A percentile compares a stretch with the other conserved stretches of the same genome.
Evolutionary conservation across 1,284 basidiomycete genomes (phyloP).

Genomic region (Trametes polyzona): DNA sequence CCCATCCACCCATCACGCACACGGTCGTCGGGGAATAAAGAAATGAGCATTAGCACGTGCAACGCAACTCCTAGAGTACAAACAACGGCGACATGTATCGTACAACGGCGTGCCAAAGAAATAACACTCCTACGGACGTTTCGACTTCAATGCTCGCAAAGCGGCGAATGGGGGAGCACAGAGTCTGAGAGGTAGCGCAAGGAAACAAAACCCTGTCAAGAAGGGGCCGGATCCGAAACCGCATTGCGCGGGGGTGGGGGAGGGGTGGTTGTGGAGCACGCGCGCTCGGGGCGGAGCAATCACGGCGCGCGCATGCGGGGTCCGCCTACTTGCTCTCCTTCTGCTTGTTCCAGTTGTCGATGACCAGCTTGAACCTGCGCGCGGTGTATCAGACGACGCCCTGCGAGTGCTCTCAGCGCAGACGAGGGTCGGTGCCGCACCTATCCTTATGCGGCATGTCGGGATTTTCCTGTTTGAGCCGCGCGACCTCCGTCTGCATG

Average conservation of each 20-base stretch:
- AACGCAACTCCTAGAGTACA: conserved; percentile 21
- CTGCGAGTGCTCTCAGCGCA: background rate
- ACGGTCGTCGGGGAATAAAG: background rate
- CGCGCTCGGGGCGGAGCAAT: background rate
- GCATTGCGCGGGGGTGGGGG: background rate
- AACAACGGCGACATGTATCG: conserved; percentile 13
- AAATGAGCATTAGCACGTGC: conserved; percentile 15
- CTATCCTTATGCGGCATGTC: conserved; percentile 72
- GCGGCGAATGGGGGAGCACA: conserved; percentile 2
- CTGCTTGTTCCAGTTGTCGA: conserved; percentile 75
- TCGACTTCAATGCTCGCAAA: background rate
- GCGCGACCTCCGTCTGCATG: conserved; percentile 78
- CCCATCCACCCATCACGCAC: background rate
- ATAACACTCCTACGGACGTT: background rate
- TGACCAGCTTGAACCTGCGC: conserved; percentile 72
- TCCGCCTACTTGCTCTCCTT: conserved; percentile 63
- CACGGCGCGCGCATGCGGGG: background rate
- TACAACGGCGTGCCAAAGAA: conserved; percentile 8
- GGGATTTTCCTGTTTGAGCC: conserved; percentile 72
- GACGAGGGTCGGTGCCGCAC: conserved; percentile 42
- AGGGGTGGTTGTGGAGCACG: background rate
- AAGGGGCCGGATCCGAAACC: background rate
- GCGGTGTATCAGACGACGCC: conserved; percentile 15
- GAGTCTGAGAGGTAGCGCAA: conserved; percentile 16
- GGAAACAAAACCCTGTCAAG: background rate